Base-by-base conservation (phyloP, 495 filamentous ascomycete genomes). In the Penicillium waksmanii region DNA sequence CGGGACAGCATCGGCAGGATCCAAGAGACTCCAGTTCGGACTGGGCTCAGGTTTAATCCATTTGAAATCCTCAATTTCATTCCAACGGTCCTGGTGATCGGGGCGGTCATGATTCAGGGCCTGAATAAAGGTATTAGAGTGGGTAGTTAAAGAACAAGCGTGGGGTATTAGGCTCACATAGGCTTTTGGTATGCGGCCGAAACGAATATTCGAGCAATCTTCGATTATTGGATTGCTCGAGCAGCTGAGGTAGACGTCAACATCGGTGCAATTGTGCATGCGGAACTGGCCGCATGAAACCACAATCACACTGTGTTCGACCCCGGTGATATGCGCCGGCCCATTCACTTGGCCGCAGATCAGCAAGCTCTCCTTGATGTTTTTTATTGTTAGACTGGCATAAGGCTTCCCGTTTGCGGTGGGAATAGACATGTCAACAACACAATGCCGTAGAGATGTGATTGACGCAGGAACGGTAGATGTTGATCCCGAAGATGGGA, bases 31-130 rank as follows among this genome's bases (percentile, higher is more conserved):
- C 92, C 94, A 98, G 70, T 98, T 93, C 1, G 95, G 95, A 63
- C 91, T 97, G 17, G 84, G 86, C 48, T 89, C 90, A 11, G 82
- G 77, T 72, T 92, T 96, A 60, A 97, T 82, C 96, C 96, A 98
- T 73, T 96, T 95, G 79, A 98, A 98, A 66, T 98, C 95, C 66
- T 97, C 91, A 13, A 98, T 88, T 66, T 96, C 85, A 64, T 91
- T 84, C 89, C 91, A 98, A 57, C 87, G 80, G 71, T 95, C 93
- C 56, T 72, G 61, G 19, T 63, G 55, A 23, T 77, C 71, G 11
- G 63, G 66, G 31, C 69, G 69, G 57, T 78, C 74, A 42, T 76
- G 72, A 25, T 75, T 61, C 48, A 80, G 60, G 11, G 74, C 68
- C 72, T 81, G 49, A 0, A 19, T 44, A 19, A n/a, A 17, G 17